A percentile compares a stretch with the other conserved stretches of the same genome.
phyloP scores from a whole-genome alignment of 345 rosid species.

The Cardiospermum halicacabum region DNA sequence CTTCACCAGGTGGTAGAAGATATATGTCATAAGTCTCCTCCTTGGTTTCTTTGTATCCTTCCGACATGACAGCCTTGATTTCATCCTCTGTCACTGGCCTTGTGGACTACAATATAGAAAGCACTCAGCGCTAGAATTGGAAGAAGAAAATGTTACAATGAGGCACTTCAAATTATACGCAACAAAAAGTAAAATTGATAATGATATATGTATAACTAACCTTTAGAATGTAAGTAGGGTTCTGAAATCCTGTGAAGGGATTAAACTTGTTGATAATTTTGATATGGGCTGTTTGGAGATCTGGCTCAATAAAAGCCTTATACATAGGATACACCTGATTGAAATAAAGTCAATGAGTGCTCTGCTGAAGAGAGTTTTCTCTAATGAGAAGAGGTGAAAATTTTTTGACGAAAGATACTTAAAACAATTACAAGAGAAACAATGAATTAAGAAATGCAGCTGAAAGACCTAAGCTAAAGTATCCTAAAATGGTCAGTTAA shows the following conservation, averaged over 20 bases:
- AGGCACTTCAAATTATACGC: not conserved
- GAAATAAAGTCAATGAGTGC: slow-evolving; percentile 16
- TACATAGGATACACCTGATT: slow-evolving; percentile 96
- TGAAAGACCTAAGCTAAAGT: slow-evolving; percentile 8
- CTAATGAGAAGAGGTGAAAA: not conserved
- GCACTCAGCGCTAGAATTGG: slow-evolving; percentile 11
- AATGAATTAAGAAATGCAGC: slow-evolving; percentile 14
- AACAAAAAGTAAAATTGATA: not conserved
- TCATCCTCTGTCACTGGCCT: slow-evolving; percentile 66
- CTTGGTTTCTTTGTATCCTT: slow-evolving; percentile 47
- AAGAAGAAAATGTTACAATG: slow-evolving; percentile 9
- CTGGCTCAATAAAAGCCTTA: slow-evolving; percentile 99
- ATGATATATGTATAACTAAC: slow-evolving; percentile 27
- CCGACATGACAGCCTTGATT: slow-evolving; percentile 67
- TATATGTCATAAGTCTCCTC: slow-evolving; percentile 99
- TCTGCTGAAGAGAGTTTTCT: not conserved
- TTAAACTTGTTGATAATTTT: slow-evolving; percentile 95
- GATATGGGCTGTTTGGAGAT: slow-evolving; percentile 91
- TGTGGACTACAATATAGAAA: slow-evolving; percentile 56
- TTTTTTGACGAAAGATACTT: not conserved
- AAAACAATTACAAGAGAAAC: not conserved
- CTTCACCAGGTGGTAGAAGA: slow-evolving; percentile 98
- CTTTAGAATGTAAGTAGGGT: slow-evolving; percentile 90
- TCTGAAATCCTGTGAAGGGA: slow-evolving; percentile 98
- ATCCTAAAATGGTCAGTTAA: slow-evolving; percentile 5